Percentiles rank a stretch among this genome's conserved stretches.
Conservation (phyloP, 1,284 basidiomycete genomes). For the Ustilago crameri region DNA sequence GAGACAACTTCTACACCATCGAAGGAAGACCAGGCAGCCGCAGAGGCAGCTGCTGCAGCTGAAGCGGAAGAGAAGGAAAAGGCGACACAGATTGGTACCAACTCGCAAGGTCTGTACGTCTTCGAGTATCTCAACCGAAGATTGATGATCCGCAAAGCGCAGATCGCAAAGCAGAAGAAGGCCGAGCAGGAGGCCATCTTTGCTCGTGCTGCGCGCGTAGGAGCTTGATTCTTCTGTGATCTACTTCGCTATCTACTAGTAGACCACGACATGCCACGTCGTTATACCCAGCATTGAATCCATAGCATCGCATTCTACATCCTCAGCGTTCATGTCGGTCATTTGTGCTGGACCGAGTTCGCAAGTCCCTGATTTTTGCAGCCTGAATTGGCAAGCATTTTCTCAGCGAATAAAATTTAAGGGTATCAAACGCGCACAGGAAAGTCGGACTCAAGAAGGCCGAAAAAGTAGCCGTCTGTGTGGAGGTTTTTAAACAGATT, state of each 20-base stretch:
- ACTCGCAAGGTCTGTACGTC: constrained; percentile 46
- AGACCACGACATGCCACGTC: constrained; percentile 2
- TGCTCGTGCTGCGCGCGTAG: constrained; percentile 48
- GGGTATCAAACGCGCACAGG: background rate
- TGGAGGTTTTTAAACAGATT: constrained; percentile 12
- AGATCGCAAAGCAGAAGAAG: constrained; percentile 52
- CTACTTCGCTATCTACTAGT: background rate
- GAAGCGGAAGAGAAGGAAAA: constrained; percentile 44
- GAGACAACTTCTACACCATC: background rate
- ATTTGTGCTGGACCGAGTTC: background rate
- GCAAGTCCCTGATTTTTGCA: background rate
- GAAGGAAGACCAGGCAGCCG: background rate
- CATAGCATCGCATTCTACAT: background rate
- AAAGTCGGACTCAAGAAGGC: constrained; percentile 9
- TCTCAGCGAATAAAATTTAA: background rate
- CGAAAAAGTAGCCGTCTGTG: too few relatives aligned
- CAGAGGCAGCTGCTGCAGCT: constrained; percentile 9
- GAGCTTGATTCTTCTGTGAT: constrained; percentile 11
- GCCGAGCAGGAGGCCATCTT: constrained; percentile 57
- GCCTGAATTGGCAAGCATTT: constrained; percentile 5
- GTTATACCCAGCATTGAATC: constrained; percentile 23
- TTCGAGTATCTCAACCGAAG: constrained; percentile 62
- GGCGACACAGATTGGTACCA: constrained; percentile 44
- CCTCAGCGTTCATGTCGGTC: background rate
- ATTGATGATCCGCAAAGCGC: constrained; percentile 59